phyloP scores from a whole-genome alignment of 1,284 basidiomycete genomes.

The Hymenochaete sp. region DNA sequence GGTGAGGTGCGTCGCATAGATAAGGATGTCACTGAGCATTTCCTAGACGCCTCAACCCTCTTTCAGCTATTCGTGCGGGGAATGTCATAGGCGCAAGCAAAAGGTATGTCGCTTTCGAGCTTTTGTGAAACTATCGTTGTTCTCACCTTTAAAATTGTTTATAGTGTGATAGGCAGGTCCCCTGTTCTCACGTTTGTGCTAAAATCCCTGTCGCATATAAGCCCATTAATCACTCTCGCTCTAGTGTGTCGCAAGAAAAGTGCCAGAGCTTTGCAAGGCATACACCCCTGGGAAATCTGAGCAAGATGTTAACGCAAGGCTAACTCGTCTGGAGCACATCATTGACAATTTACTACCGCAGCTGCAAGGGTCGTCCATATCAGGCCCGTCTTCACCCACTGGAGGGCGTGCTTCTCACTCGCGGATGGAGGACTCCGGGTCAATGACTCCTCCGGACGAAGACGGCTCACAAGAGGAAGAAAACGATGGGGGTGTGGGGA shows the following conservation, averaged over 20 bases:
- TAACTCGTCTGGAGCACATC: conserved; percentile 69
- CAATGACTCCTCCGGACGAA: conserved; percentile 42
- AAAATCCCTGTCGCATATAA: conserved; percentile 17
- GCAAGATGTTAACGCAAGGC: conserved; percentile 64
- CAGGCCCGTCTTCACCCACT: conserved; percentile 14
- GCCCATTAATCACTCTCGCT: conserved; percentile 15
- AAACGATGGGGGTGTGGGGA: conserved; percentile 63
- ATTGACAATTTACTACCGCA: conserved; percentile 71
- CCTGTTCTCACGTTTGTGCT: conserved; percentile 65
- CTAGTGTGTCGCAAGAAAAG: conserved; percentile 72
- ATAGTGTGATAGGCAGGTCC: conserved; percentile 72
- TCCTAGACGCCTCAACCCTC: conserved; percentile 6
- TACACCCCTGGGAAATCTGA: conserved; percentile 79
- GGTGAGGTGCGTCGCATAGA: conserved; percentile 53
- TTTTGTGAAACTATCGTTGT: conserved; percentile 11
- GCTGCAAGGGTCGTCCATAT: conserved; percentile 26
- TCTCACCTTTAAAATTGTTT: conserved; percentile 21
- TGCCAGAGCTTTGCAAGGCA: conserved; percentile 75
- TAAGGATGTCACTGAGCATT: conserved; percentile 20
- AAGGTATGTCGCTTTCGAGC: conserved; percentile 39
- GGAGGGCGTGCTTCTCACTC: conserved; percentile 2
- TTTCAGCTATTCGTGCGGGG: conserved; percentile 74
- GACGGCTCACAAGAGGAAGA: conserved; percentile 60
- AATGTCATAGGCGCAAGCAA: conserved; percentile 77
- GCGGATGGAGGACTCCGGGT: conserved; percentile 20